phyloP scores from a whole-genome alignment of 352 stramenopile species.

The Pythium dissimile region DNA sequence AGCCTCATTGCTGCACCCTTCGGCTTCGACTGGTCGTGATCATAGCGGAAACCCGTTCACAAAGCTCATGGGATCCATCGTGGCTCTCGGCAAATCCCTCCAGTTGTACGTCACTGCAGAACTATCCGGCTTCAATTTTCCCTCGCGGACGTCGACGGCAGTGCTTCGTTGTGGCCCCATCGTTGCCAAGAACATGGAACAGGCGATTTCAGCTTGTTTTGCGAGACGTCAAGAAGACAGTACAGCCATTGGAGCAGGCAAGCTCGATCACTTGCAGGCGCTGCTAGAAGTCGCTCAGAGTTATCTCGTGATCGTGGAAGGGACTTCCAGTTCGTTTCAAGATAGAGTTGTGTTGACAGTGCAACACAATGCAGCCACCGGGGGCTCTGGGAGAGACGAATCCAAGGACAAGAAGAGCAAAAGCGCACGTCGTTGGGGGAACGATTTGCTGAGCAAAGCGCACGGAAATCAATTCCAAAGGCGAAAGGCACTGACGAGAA shows the following conservation, averaged over 20 bases:
- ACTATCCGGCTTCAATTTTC: slow-evolving; percentile 44
- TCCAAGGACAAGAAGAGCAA: neutral
- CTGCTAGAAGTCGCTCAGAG: slow-evolving; percentile 34
- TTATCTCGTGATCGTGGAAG: slow-evolving; percentile 38
- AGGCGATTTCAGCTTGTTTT: slow-evolving; percentile 7
- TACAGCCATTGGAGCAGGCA: slow-evolving; percentile 23
- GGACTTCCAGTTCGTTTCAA: slow-evolving; percentile 44
- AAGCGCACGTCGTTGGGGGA: slow-evolving; percentile 35
- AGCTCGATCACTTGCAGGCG: slow-evolving; percentile 39
- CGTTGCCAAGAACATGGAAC: slow-evolving; percentile 4
- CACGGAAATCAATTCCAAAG: slow-evolving; percentile 58
- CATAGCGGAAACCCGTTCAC: slow-evolving; percentile 28
- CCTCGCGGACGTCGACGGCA: slow-evolving; percentile 30
- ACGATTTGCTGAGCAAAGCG: slow-evolving; percentile 46
- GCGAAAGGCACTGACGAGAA: slow-evolving; percentile 46
- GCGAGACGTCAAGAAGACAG: slow-evolving; percentile 12
- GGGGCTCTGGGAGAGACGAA: neutral
- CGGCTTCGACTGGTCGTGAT: neutral
- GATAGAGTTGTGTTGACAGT: slow-evolving; percentile 69
- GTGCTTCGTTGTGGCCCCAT: slow-evolving; percentile 16
- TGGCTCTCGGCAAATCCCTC: slow-evolving; percentile 38
- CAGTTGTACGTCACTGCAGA: slow-evolving; percentile 51
- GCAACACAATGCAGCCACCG: slow-evolving; percentile 25
- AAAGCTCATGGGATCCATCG: slow-evolving; percentile 35
- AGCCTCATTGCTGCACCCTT: slow-evolving; percentile 37